Base-by-base conservation (phyloP, 371 early-diverging fungal species). In the Encephalitozoon intestinalis region DNA sequence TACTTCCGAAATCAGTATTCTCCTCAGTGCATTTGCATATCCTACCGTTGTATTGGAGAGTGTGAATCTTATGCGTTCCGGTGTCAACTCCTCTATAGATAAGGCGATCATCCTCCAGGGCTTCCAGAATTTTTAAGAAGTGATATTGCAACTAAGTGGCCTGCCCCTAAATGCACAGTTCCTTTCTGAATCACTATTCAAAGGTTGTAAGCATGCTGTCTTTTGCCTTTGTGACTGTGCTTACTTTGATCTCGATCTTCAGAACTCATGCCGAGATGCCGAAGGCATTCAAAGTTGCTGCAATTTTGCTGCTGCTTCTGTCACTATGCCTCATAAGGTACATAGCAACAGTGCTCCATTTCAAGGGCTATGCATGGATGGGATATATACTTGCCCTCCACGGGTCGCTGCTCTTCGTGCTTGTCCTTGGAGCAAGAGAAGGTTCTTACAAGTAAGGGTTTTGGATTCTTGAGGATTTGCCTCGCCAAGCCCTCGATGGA, bases 21-120 rank as follows among this genome's bases (percentile, higher is more conserved):
- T 86, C 67, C 97, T 87, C 79, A 97, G 87, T 21, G 96, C 93
- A 82, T 97, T 97, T 52, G 94, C 94, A 73, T 96, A 88, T 18
- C 94, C 88, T 26, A 94, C 92, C 79, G 93, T 93, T 40, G 94
- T 82, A 46, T 94, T 94, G 68, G 92, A 88, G 80, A 97, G 83
- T 4, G 43, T 64, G 21, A 80, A 73, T 58, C 65, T 70, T 31
- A 80, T 73, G 63, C 30, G 40, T 15, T 23, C 50, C 4, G 39
- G 39, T 25, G 72, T 76, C 6, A 40, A 31, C 28, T 80, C 80
- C 40, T 64, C 54, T 2, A 70, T 34, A 31, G 58, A 18, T 21
- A 46, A 15, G 49, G 12, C 49, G 4, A 46, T 21, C 49, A 46
- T 46, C 21, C 49, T 43, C 18, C 15, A 46, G 49, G 49, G 49